These are phyloP conservation scores for Calocera viscosa DNA, from an alignment of 768 basidiomycete genomes.

Conservation along the genomic window DNA sequence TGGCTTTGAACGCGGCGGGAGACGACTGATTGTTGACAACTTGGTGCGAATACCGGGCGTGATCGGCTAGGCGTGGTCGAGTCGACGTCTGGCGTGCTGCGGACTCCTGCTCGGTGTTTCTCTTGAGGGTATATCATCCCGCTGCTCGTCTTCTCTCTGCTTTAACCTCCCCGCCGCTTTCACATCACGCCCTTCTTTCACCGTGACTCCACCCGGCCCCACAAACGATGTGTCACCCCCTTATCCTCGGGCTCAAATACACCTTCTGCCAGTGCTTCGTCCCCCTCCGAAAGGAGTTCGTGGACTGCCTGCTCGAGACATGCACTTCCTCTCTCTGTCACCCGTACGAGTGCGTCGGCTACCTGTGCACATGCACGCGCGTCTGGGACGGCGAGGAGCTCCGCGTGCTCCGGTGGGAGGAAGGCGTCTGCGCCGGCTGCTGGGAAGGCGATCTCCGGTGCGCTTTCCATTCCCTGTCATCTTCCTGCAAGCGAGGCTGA, in stretches of 20 bases:
- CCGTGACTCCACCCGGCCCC: background rate
- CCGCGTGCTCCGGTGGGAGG: background rate
- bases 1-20: no score
- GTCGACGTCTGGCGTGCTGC: no score
- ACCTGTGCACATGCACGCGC: background rate
- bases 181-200: background rate
- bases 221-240: background rate
- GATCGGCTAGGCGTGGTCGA: no score
- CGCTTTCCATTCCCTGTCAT: background rate
- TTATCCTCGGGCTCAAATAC: background rate
- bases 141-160: background rate
- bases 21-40: no score
- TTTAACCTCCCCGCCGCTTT: background rate
- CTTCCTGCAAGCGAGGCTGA: background rate
- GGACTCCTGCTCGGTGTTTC: no score
- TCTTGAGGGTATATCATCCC: background rate
- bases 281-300: background rate
- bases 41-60: no score
- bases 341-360: conserved; percentile 1
- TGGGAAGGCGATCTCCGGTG: background rate
- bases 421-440: background rate
- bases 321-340: conserved; percentile 5
- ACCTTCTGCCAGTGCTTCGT: background rate
- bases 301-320: conserved; percentile 1
- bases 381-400: background rate